Base-by-base conservation (phyloP, 345 rosid species). In the Psidium friedrichsthalianum region DNA sequence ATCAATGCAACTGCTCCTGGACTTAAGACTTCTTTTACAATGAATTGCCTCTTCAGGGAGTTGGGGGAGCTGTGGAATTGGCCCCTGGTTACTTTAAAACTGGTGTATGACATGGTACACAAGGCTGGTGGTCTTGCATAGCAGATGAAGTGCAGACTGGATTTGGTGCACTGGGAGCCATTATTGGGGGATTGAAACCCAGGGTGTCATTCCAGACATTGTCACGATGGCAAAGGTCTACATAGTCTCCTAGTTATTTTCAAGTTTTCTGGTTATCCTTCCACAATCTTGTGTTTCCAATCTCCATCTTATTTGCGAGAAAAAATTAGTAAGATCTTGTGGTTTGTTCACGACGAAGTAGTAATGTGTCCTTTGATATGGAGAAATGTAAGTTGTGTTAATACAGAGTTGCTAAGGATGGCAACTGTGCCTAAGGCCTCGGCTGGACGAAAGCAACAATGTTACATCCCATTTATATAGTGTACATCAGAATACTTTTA, bases 101-200 rank as follows among this genome's bases (percentile, higher is more conserved):
- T 87, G 82, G 98, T 95, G 54, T 95, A 95, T 89, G 98, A 93
- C 84, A 94, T 91, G 89, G 95, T 97, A 40, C 94, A 86, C 84
- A 92, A 94, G 59, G 98, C 99, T 88, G 97, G 98, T 49, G 98
- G 99, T 86, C 93, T 94, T 94, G 98, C 92, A 97, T 95, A 58
- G 99, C 98, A 8, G 99, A 96, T 88, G 98, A 97, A 92, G 98
- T 97, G 83, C 99, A 97, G 91, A 93, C 96, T 25, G 99, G 98
- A 58, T 96, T 96, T 91, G 98, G 99, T 86, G 96, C 83, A 96
- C 97, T 2, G 98, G 99, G 90, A 95, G 97, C 91, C 95, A 96
- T 81, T 96, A 96, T 87, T 96, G 99, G 97, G 99, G 98, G 59
- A 96, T 96, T 85, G 93, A 94, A 89, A 96, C 96, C 14, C 99